A percentile compares a stretch with the other conserved stretches of the same genome.
Conservation (phyloP, 1,139 yeast genomes). For the Lodderomyces pseudojiufengensis region DNA sequence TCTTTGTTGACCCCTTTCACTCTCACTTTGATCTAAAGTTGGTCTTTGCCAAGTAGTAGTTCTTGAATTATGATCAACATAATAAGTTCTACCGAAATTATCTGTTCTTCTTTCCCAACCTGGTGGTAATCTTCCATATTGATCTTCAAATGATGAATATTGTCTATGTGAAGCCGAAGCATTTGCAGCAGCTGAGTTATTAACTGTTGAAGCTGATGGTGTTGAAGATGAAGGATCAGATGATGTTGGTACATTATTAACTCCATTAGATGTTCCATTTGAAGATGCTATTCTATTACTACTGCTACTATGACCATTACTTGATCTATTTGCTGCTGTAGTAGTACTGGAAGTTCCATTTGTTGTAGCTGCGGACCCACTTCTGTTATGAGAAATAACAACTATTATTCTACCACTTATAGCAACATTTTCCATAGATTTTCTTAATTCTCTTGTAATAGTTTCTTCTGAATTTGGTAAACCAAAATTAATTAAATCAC, state of each 20-base stretch:
- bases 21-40: constrained; percentile 63
- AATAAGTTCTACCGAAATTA: constrained; percentile 93
- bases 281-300: no score
- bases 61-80: constrained; percentile 95
- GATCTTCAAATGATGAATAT: constrained; percentile 93
- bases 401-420: constrained; percentile 91
- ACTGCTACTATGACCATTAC: background rate
- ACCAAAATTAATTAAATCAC: constrained; percentile 79
- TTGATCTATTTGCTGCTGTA: background rate
- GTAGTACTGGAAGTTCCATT: constrained; percentile 8
- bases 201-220: constrained; percentile 13
- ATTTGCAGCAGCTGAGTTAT: constrained; percentile 18
- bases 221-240: constrained; percentile 7
- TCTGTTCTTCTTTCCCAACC: constrained; percentile 99
- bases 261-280: constrained; percentile 6
- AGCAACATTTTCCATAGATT: constrained; percentile 85
- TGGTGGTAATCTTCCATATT: constrained; percentile 90
- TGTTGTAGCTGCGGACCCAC: constrained; percentile 8
- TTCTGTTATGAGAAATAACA: constrained; percentile 51
- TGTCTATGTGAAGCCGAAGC: constrained; percentile 45
- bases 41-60: constrained; percentile 99
- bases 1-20: constrained; percentile 60
- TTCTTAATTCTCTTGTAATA: constrained; percentile 85
- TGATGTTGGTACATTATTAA: no score
- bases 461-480: constrained; percentile 69